A percentile compares a stretch with the other conserved stretches of the same genome.
phyloP scores from a whole-genome alignment of 1,284 basidiomycete genomes.

The Mycena sp. region DNA sequence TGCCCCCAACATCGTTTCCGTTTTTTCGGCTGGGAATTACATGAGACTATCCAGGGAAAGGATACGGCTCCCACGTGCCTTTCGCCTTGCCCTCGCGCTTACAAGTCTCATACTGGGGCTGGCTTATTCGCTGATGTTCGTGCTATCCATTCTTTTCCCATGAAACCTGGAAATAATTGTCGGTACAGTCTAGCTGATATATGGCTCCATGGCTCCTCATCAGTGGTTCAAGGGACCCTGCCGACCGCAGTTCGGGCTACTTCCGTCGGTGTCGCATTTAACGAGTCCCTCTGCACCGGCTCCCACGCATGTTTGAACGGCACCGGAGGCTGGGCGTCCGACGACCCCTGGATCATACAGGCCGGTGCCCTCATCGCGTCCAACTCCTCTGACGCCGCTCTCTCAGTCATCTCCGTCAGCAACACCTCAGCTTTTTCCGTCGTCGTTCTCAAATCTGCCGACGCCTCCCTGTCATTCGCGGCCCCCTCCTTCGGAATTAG shows the following conservation, averaged over 20 bases:
- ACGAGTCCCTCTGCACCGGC: constrained; percentile 15
- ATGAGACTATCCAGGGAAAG: not conserved
- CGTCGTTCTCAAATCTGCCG: constrained; percentile 1
- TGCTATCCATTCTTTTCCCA: not conserved
- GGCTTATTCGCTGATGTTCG: constrained; percentile 25
- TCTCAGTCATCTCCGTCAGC: constrained; percentile 14
- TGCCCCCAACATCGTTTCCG: constrained; percentile 11
- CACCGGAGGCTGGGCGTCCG: constrained; percentile 9
- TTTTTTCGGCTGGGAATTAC: constrained; percentile 18
- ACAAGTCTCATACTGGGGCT: constrained; percentile 23
- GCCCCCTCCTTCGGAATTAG: constrained; percentile 19
- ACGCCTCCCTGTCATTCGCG: not conserved
- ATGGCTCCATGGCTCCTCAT: constrained; percentile 24
- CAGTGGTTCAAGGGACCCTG: constrained; percentile 6
- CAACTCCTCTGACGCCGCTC: not conserved
- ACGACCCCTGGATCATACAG: not conserved
- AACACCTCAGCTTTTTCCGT: constrained; percentile 11
- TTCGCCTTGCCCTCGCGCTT: constrained; percentile 19
- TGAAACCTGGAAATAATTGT: not conserved
- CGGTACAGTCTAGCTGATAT: constrained; percentile 26
- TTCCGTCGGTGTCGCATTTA: constrained; percentile 10
- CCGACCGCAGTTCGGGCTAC: not conserved
- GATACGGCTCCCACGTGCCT: constrained; percentile 20
- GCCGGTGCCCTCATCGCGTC: constrained; percentile 13
- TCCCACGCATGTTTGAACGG: constrained; percentile 12